These are phyloP conservation scores for Rheum nobile DNA, from an alignment of 148 eudicot genomes.

Conservation along the genomic window DNA sequence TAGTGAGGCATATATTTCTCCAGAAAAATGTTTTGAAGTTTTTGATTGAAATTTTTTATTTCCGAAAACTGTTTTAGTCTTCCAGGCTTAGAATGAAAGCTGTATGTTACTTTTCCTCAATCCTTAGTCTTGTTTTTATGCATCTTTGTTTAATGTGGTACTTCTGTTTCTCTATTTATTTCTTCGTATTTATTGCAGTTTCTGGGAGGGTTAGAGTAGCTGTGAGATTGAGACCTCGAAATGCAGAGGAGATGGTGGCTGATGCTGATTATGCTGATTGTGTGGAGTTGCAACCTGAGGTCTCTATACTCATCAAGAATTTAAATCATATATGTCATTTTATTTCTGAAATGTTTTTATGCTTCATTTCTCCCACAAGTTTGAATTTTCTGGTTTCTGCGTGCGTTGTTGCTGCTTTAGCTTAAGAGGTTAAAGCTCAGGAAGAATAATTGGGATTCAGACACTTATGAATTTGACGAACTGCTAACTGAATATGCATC, in stretches of 20 bases:
- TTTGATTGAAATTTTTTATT: background rate
- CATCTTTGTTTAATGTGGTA: background rate
- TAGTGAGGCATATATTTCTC: background rate
- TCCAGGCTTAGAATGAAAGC: background rate
- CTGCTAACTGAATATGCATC: slow-evolving; percentile 88
- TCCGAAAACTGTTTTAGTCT: background rate
- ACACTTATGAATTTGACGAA: slow-evolving; percentile 96
- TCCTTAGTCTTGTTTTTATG: background rate
- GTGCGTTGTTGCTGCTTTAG: slow-evolving; percentile 20
- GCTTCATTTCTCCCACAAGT: background rate
- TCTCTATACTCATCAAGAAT: slow-evolving; percentile 7
- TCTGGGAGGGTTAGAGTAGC: slow-evolving; percentile 93
- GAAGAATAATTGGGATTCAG: slow-evolving; percentile 99
- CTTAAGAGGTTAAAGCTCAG: slow-evolving; percentile 90
- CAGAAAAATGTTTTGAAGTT: background rate
- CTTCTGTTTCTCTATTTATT: background rate
- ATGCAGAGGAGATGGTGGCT: slow-evolving; percentile 76
- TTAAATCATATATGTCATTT: background rate
- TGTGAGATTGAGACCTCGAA: slow-evolving; percentile 87
- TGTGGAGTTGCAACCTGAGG: slow-evolving; percentile 94
- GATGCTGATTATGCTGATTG: slow-evolving; percentile 99
- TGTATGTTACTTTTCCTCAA: background rate
- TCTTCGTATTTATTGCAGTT: slow-evolving; percentile 17
- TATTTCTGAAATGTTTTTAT: background rate
- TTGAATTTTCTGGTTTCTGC: background rate